Evolutionary conservation across 805 yeast species (phyloP), one percentile per base, ranked within the genome.

Genomic region (Hanseniaspora clermontiae): DNA sequence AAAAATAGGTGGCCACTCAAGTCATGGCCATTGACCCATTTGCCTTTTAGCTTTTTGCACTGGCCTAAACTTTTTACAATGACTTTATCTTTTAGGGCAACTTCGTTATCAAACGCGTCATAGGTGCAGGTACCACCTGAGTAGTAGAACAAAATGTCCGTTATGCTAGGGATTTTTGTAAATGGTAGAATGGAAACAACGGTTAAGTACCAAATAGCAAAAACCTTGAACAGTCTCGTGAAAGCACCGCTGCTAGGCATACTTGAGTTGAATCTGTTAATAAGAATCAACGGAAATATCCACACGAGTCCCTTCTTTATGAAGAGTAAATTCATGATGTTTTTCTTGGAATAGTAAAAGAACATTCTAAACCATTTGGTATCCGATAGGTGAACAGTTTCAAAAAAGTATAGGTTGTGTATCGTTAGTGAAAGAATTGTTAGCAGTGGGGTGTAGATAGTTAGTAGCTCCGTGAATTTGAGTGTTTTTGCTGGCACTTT

Each of bases 301-400:
- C 97, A 93, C 15, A 80, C 74, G 97, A 97, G 93, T 1, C 97
- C 97, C 29, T 75, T 76, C 64, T 91, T 93, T 40, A 91, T 96
- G 66, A 93, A 87, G 7, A 77, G 49, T 20, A 75, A 76, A 68
- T 91, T 91, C 59, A 90, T 65, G 75, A 56, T 14, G 17, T 56
- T 56, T 15, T 24, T 56, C 36, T 56, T 53, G 10, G 57, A 53
- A 17, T 39, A 53, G 31, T 46, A 31, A 20, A 53, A 53, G 4
- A 53, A 43, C 1, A 12, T 10, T n/a, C 27, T 53, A 2, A 53
- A 39, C 1, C 39, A 9, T 19, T 34, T 19, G 27, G 34, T 42
- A 1, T 53, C 57, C 7, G 34, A 14, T n/a, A 53, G 10, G 14
- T 38, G 34, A 15, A 46, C 34, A 34, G 47, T 29, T 15, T 46